Evolutionary conservation across 148 eudicot species (phyloP).

Genomic region (Mesembryanthemum crystallinum): DNA sequence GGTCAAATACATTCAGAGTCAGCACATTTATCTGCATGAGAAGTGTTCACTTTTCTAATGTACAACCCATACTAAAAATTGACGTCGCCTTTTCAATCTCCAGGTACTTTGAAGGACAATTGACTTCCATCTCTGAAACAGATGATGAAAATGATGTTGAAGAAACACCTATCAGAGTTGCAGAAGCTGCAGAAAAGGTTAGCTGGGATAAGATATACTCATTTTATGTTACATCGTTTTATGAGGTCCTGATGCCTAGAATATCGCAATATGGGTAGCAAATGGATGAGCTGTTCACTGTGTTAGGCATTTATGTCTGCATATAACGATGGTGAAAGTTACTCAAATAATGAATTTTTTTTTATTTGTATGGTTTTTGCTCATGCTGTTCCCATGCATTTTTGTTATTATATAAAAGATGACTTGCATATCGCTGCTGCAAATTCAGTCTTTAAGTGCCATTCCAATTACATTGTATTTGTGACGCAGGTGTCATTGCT

Average conservation of each 20-base stretch:
- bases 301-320: neutral
- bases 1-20: neutral
- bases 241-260: neutral
- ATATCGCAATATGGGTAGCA: neutral
- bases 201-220: slow-evolving; percentile 10
- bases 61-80: neutral
- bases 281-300: neutral
- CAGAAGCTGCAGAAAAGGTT: slow-evolving; percentile 77
- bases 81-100: slow-evolving; percentile 5
- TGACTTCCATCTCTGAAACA: slow-evolving; percentile 61
- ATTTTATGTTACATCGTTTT: neutral
- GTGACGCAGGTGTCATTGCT: slow-evolving; percentile 70
- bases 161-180: slow-evolving; percentile 43
- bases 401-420: neutral
- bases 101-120: slow-evolving; percentile 92
- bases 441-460: neutral
- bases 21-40: neutral
- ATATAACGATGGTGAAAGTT: neutral
- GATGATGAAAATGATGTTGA: slow-evolving; percentile 49
- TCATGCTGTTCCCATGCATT: neutral
- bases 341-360: neutral
- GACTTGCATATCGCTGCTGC: neutral
- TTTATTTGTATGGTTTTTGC: neutral
- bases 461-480: neutral
- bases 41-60: neutral